Conservation (phyloP, 2,329 filamentous ascomycete genomes). For the Scopulariopsis brevicaulis region DNA sequence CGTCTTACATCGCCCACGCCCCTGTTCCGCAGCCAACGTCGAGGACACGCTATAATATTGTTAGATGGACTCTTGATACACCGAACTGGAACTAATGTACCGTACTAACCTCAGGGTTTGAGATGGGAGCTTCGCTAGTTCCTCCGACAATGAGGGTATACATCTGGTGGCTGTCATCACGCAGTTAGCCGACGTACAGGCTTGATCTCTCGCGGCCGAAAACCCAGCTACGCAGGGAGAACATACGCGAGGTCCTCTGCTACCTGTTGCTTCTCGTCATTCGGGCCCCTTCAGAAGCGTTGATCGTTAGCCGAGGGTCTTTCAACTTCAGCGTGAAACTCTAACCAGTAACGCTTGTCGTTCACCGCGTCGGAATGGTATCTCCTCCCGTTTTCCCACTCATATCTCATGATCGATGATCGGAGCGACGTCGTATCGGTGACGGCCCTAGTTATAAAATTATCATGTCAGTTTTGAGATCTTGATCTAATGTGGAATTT, state of each 20-base stretch:
- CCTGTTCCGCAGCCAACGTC: conserved; percentile 52
- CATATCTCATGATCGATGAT: conserved; percentile 28
- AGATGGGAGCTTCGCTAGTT: no score
- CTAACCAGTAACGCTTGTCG: conserved; percentile 23
- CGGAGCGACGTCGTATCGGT: conserved; percentile 17
- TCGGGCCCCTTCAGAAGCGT: conserved; percentile 12
- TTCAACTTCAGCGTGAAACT: background rate
- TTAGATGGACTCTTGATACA: no score
- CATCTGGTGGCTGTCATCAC: no score
- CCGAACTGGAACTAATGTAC: no score
- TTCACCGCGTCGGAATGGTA: conserved; percentile 27
- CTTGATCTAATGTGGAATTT: no score
- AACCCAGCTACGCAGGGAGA: conserved; percentile 31
- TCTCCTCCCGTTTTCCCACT: conserved; percentile 32
- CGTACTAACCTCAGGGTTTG: no score
- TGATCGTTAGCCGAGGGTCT: background rate
- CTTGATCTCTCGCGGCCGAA: conserved; percentile 27
- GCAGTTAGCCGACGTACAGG: conserved; percentile 8
- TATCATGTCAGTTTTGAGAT: no score
- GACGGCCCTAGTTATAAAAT: no score
- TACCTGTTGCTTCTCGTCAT: conserved; percentile 15
- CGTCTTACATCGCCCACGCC: conserved; percentile 30
- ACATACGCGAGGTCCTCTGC: conserved; percentile 15
- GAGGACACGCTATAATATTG: conserved; percentile 31
- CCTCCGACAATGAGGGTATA: no score